A percentile compares a stretch with the other conserved stretches of the same genome.
Evolutionary conservation across 1,284 basidiomycete species (phyloP).

Genomic region (Tilletia setariae): DNA sequence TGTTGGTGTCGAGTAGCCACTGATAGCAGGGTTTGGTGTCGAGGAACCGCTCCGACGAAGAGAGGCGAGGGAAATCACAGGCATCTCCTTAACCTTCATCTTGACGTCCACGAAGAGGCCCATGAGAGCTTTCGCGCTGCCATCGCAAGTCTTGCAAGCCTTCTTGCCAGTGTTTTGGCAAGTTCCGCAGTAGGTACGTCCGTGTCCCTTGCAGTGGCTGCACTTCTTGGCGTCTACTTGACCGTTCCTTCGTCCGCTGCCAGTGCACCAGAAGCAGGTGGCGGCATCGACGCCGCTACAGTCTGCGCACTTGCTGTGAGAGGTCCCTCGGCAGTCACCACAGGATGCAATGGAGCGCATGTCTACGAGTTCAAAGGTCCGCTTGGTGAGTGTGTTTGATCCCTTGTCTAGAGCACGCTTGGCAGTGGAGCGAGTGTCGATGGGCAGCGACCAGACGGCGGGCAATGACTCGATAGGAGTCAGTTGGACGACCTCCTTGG

Average conservation of each 20-base stretch:
- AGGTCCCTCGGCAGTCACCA: background rate
- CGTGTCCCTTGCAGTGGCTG: conserved; percentile 2
- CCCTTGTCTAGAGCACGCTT: background rate
- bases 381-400: background rate
- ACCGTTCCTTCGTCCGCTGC: conserved; percentile 3
- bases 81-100: conserved; percentile 9
- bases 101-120: conserved; percentile 19
- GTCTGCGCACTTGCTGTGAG: background rate
- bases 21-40: background rate
- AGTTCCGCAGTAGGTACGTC: background rate
- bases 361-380: conserved; percentile 6
- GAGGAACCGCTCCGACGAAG: conserved; percentile 5
- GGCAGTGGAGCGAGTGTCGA: conserved; percentile 2
- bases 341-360: background rate
- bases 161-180: conserved; percentile 17
- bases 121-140: conserved; percentile 6
- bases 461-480: background rate
- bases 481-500: background rate
- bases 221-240: background rate
- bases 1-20: background rate
- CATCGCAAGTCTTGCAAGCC: conserved; percentile 16
- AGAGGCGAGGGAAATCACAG: conserved; percentile 5
- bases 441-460: background rate
- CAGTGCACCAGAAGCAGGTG: conserved; percentile 16
- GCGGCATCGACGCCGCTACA: conserved; percentile 5